These are phyloP conservation scores for Venturia carpophila DNA, from an alignment of 2,329 filamentous ascomycete species.

Conservation along the genomic window DNA sequence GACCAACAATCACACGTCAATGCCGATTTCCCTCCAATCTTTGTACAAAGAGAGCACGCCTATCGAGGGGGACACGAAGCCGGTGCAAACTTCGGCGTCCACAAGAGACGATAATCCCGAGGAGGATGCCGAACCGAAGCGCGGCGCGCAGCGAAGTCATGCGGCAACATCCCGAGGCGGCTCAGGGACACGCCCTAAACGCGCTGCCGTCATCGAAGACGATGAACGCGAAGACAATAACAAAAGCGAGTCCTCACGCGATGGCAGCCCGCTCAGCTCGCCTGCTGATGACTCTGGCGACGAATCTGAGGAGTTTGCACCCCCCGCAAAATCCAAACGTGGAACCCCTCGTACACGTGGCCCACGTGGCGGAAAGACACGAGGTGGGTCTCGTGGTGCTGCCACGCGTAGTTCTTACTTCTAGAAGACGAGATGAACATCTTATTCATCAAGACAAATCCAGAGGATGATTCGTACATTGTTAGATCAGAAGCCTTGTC, in stretches of 20 bases:
- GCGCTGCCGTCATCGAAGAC: background rate
- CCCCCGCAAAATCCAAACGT: background rate
- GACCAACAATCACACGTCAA: background rate
- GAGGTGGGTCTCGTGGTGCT: constrained; percentile 3
- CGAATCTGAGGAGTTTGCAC: background rate
- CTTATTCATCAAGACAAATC: background rate
- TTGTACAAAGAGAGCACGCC: background rate
- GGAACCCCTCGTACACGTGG: background rate
- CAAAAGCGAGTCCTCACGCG: background rate
- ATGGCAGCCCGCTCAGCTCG: background rate
- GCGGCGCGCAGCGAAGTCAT: background rate
- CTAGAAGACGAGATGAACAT: background rate
- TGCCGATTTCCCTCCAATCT: background rate
- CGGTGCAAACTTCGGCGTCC: background rate
- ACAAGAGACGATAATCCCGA: background rate
- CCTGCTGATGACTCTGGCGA: background rate
- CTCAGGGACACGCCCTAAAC: background rate
- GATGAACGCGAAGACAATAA: background rate
- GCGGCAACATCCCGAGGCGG: background rate
- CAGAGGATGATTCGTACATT: background rate
- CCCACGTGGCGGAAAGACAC: background rate
- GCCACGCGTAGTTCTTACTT: constrained; percentile 7
- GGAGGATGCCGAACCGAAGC: background rate
- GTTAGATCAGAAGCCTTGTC: background rate
- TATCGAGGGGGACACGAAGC: background rate